Evolutionary conservation across 371 early-diverging fungal species (phyloP).

Genomic region (Cladochytrium tenue): DNA sequence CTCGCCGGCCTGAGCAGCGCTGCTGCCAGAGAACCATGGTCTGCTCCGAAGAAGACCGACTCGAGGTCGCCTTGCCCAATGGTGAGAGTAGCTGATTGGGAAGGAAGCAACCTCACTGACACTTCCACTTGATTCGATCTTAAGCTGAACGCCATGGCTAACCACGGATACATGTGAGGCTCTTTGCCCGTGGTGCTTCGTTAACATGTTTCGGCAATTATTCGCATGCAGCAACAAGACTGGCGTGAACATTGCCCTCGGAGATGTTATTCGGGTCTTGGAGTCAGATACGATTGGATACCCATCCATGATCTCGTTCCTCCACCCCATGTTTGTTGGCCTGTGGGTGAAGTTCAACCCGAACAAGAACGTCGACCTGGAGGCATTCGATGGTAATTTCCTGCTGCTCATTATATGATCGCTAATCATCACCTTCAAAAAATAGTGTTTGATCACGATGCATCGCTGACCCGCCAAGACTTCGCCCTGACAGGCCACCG

Average conservation of each 20-base stretch:
- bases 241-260: constrained; percentile 11
- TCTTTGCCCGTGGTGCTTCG: neutral
- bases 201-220: neutral
- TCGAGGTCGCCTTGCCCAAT: constrained; percentile 8
- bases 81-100: constrained; percentile 1
- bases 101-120: neutral
- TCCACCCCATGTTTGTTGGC: constrained; percentile 8
- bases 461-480: constrained; percentile 21
- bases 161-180: constrained; percentile 13
- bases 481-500: neutral
- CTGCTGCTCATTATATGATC: too few relatives aligned
- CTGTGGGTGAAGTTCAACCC: neutral
- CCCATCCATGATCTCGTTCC: constrained; percentile 13
- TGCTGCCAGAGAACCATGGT: constrained; percentile 4
- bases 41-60: constrained; percentile 6
- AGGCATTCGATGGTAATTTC: constrained; percentile 6
- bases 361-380: constrained; percentile 9
- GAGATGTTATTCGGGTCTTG: constrained; percentile 7
- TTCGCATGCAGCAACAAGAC: constrained; percentile 3
- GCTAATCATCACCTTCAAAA: neutral
- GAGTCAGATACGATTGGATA: constrained; percentile 8
- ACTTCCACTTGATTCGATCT: neutral
- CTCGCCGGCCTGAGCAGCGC: too few relatives aligned
- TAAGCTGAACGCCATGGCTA: constrained; percentile 20
- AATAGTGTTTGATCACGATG: constrained; percentile 22